phyloP scores from a whole-genome alignment of 2,329 filamentous ascomycete species.

The Verticillium albo-atrum region DNA sequence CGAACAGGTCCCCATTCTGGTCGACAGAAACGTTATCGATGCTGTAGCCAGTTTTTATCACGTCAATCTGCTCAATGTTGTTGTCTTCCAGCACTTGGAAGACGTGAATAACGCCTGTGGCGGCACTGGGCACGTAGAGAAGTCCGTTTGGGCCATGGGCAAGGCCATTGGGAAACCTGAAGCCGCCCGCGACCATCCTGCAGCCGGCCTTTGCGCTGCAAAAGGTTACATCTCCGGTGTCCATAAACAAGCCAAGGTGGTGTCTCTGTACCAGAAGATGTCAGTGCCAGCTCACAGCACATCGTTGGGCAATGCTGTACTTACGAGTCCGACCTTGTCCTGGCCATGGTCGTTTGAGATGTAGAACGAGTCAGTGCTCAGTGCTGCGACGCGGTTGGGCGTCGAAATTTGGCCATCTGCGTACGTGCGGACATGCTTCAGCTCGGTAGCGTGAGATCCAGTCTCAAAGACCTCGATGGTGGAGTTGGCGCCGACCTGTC shows the following conservation, averaged over 20 bases:
- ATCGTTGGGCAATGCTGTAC: constrained; percentile 5
- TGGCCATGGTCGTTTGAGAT: constrained; percentile 19
- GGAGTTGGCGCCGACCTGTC: constrained; percentile 31
- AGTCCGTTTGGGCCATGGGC: constrained; percentile 15
- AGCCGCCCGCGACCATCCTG: constrained; percentile 13
- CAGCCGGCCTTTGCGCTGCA: constrained; percentile 17
- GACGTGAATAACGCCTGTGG: constrained; percentile 15
- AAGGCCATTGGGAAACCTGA: constrained; percentile 26
- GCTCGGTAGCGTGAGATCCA: constrained; percentile 3
- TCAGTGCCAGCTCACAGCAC: constrained; percentile 11
- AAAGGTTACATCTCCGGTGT: constrained; percentile 20
- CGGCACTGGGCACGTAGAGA: constrained; percentile 24
- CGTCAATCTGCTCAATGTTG: constrained; percentile 11
- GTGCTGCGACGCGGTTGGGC: constrained; percentile 18
- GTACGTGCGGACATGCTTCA: constrained; percentile 19
- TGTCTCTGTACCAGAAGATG: constrained; percentile 4
- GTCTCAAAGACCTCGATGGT: constrained; percentile 51
- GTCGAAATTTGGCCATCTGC: constrained; percentile 14
- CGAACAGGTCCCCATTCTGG: constrained; percentile 18
- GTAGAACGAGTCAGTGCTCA: constrained; percentile 15
- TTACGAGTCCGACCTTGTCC: not conserved
- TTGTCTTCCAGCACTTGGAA: constrained; percentile 6
- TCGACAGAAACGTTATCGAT: constrained; percentile 22
- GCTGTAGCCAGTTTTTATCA: constrained; percentile 14
- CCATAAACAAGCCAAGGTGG: constrained; percentile 16